These are phyloP conservation scores for Rosellinia necatrix DNA, from an alignment of 2,329 filamentous ascomycete species.

Conservation along the genomic window DNA sequence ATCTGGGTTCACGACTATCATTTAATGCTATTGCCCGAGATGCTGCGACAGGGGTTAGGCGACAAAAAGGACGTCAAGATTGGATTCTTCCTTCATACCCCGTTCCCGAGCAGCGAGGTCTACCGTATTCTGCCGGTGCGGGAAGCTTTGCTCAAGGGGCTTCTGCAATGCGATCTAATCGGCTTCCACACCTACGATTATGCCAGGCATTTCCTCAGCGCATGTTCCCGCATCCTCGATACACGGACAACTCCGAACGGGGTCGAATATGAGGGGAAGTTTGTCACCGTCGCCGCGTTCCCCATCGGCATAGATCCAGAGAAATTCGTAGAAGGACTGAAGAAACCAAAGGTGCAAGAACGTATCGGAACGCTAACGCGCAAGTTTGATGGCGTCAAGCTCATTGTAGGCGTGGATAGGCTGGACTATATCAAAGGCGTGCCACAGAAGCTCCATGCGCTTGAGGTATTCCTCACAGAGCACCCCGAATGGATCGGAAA, in stretches of 20 bases:
- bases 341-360: conserved; percentile 84
- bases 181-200: conserved; percentile 99
- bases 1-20: conserved; percentile 99
- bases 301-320: conserved; percentile 98
- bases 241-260: conserved; percentile 87
- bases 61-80: conserved; percentile 89
- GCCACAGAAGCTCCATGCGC: conserved; percentile 93
- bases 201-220: conserved; percentile 95
- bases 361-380: conserved; percentile 82
- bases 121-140: conserved; percentile 94
- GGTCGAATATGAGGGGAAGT: conserved; percentile 86
- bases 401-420: conserved; percentile 95
- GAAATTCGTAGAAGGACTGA: conserved; percentile 87
- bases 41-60: conserved; percentile 90
- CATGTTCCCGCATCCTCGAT: conserved; percentile 89
- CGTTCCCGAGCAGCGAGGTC: conserved; percentile 95
- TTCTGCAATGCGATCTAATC: conserved; percentile 92
- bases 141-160: conserved; percentile 82
- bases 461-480: conserved; percentile 95
- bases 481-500: conserved; percentile 98
- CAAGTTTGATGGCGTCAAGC: conserved; percentile 94
- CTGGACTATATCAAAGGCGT: conserved; percentile 99
- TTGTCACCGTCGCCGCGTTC: conserved; percentile 91
- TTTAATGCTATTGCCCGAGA: conserved; percentile 92
- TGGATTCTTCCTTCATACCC: conserved; percentile 96